These are phyloP conservation scores for Prunus fruticosa DNA, from an alignment of 306 rosid genomes.

Conservation along the genomic window DNA sequence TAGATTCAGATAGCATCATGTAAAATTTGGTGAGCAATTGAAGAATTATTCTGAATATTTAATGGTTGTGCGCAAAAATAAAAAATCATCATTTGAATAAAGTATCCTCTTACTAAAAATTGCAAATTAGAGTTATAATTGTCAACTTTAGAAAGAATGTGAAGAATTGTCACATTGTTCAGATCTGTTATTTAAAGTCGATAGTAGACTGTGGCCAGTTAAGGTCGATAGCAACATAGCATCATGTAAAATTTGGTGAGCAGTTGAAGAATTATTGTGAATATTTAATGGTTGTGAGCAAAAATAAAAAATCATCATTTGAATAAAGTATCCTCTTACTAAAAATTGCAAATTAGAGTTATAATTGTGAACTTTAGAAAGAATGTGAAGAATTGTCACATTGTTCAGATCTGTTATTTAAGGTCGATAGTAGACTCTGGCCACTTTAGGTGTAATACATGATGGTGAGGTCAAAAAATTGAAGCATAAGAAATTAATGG, in stretches of 20 bases:
- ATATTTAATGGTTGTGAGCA: not conserved
- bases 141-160: not conserved
- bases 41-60: not conserved
- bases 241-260: not conserved
- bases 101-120: not conserved
- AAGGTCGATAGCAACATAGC: not conserved
- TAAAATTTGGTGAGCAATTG: not conserved
- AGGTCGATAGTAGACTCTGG: not conserved
- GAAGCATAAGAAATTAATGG: not conserved
- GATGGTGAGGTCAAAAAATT: conserved; percentile 1
- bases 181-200: conserved; percentile 4
- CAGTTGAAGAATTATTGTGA: not conserved
- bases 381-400: not conserved
- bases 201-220: not conserved
- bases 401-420: conserved; percentile 10
- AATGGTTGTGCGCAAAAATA: not conserved
- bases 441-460: not conserved
- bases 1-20: not conserved
- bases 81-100: not conserved
- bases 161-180: not conserved
- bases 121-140: not conserved
- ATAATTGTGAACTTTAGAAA: not conserved
- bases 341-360: not conserved
- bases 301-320: not conserved
- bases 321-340: not conserved